Conservation (phyloP, 164 flowering plant genomes). For the Dillenia suffruticosa region DNA sequence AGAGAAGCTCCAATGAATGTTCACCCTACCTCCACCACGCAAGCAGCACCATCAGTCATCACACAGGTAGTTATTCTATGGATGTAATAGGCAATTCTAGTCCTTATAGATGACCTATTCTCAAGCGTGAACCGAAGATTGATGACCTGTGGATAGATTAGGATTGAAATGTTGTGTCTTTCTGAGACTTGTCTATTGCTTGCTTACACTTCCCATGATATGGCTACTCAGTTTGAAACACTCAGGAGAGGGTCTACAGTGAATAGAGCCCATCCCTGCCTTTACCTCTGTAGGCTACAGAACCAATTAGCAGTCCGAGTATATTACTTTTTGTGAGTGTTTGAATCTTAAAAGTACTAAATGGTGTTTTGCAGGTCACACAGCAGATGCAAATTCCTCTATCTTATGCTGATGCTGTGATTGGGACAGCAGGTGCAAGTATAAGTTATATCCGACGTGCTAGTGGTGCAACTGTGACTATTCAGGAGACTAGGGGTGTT, state of each 20-base stretch:
- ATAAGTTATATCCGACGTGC: conserved; percentile 89
- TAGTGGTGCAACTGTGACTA: conserved; percentile 87
- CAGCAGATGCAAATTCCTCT: conserved; percentile 95
- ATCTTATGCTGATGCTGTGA: conserved; percentile 92
- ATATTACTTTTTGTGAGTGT: not conserved
- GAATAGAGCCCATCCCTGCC: too few species aligned
- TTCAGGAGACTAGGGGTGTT: conserved; percentile 84
- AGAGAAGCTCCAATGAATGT: conserved; percentile 63
- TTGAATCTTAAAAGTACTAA: not conserved
- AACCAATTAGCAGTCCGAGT: not conserved
- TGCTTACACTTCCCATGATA: too few species aligned
- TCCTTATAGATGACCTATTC: too few species aligned
- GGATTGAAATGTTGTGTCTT: too few species aligned
- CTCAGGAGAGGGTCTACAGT: too few species aligned
- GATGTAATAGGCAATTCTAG: too few species aligned
- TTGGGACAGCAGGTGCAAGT: conserved; percentile 79
- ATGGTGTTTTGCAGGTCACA: conserved; percentile 50
- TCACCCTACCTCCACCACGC: conserved; percentile 44
- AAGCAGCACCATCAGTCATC: conserved; percentile 49
- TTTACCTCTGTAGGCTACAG: not conserved
- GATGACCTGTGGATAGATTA: too few species aligned
- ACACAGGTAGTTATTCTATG: conserved; percentile 47
- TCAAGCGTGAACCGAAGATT: too few species aligned
- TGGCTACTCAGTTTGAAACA: too few species aligned
- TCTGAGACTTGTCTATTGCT: too few species aligned